A percentile compares a stretch with the other conserved stretches of the same genome.
These are phyloP conservation scores for Waltiozyma sp. DNA, from an alignment of 1,139 yeast species.

Conservation along the genomic window DNA sequence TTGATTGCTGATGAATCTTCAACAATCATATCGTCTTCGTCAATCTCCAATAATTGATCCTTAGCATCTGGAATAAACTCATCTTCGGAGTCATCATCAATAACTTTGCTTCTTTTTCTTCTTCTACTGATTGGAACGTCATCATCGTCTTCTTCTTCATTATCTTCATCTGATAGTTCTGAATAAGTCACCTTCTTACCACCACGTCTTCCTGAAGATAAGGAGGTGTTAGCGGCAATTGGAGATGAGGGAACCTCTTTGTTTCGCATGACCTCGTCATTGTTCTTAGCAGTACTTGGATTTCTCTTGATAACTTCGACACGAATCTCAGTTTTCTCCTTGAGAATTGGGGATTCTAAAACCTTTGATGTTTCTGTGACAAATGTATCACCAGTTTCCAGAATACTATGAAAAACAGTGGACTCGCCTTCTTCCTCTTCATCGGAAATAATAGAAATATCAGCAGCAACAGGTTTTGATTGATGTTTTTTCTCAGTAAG, in stretches of 20 bases:
- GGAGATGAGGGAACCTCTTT: conserved; percentile 13
- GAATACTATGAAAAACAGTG: not conserved
- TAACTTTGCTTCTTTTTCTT: conserved; percentile 20
- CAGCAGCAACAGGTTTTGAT: not conserved
- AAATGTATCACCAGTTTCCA: conserved; percentile 1
- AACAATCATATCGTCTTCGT: conserved; percentile 21
- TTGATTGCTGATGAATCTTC: not conserved
- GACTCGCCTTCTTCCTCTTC: conserved; percentile 2
- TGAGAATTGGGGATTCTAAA: not conserved
- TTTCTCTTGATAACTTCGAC: conserved; percentile 9
- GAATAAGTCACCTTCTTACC: conserved; percentile 25
- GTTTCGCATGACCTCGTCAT: not conserved
- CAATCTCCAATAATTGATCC: conserved; percentile 12
- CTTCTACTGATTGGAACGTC: conserved; percentile 10
- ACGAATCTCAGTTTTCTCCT: conserved; percentile 1
- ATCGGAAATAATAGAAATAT: not conserved
- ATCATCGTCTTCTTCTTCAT: conserved; percentile 20
- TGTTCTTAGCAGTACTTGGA: not conserved
- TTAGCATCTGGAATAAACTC: conserved; percentile 18
- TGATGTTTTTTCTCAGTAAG: not conserved
- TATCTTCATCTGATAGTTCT: conserved; percentile 27
- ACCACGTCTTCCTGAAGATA: not conserved
- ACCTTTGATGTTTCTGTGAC: not conserved
- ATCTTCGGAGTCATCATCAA: conserved; percentile 18
- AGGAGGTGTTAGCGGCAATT: conserved; percentile 9